Evolutionary conservation across 331 rosid genomes (phyloP).

Genomic region (Pyrus hybrid): DNA sequence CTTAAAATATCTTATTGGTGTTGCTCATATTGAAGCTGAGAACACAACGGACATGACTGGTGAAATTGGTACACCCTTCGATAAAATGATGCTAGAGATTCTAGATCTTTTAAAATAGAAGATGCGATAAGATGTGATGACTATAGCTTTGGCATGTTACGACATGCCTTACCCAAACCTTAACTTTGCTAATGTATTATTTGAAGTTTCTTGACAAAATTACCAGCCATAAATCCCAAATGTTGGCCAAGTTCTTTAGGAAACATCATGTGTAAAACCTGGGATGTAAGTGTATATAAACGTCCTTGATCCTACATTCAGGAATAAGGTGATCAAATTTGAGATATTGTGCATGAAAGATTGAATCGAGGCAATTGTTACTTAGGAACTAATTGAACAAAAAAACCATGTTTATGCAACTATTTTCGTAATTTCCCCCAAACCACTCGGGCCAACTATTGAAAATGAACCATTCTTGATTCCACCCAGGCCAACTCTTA

Average conservation of each 20-base stretch:
- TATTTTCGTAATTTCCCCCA: no score
- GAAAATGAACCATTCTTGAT: no score
- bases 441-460: no score
- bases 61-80: conserved; percentile 90
- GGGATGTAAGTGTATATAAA: conserved; percentile 57
- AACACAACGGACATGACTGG: no score
- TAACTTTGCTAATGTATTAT: conserved; percentile 59
- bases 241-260: conserved; percentile 74
- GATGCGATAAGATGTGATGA: conserved; percentile 21
- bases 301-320: no score
- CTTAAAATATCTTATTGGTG: conserved; percentile 84
- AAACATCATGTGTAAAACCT: conserved; percentile 57
- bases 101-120: no score
- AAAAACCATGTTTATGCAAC: no score
- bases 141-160: conserved; percentile 85
- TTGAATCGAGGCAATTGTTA: no score
- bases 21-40: conserved; percentile 97
- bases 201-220: conserved; percentile 56
- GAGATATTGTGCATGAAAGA: no score
- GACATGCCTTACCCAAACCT: conserved; percentile 71
- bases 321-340: no score
- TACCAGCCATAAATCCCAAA: conserved; percentile 69
- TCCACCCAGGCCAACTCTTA: conserved; percentile 13
- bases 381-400: no score
- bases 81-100: conserved; percentile 94